phyloP scores from a whole-genome alignment of 2,329 filamentous ascomycete species.

The Cercospora janseana region DNA sequence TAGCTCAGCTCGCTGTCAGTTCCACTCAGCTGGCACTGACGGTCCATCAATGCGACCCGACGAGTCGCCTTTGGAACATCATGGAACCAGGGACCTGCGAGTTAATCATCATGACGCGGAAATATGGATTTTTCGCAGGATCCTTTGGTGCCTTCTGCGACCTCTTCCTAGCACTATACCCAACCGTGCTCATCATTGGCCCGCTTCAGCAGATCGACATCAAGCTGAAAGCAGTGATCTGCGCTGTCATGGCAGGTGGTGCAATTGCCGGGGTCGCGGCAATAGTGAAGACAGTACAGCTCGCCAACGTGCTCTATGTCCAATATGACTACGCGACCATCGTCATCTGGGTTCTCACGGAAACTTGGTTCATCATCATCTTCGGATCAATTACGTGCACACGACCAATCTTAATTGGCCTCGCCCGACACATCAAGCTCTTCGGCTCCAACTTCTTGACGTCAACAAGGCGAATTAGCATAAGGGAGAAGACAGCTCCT shows the following conservation, averaged over 20 bases:
- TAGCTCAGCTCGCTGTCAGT: slow-evolving; percentile 7
- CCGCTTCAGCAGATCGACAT: slow-evolving; percentile 19
- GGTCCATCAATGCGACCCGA: slow-evolving; percentile 15
- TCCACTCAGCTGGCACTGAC: slow-evolving; percentile 11
- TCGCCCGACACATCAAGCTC: slow-evolving; percentile 11
- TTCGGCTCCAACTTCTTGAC: background rate
- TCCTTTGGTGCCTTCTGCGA: slow-evolving; percentile 20
- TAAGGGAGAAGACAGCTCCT: background rate
- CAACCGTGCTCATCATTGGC: slow-evolving; percentile 20
- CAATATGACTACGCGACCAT: slow-evolving; percentile 16
- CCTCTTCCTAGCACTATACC: slow-evolving; percentile 23
- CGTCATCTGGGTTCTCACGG: slow-evolving; percentile 17
- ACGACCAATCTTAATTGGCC: slow-evolving; percentile 17
- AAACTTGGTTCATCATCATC: slow-evolving; percentile 29
- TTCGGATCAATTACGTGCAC: slow-evolving; percentile 24
- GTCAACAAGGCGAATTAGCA: background rate
- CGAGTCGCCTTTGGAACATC: slow-evolving; percentile 15
- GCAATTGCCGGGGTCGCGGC: slow-evolving; percentile 24
- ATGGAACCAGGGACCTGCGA: slow-evolving; percentile 8
- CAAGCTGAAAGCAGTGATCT: slow-evolving; percentile 17
- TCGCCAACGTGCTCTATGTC: slow-evolving; percentile 7
- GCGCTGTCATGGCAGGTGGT: slow-evolving; percentile 21
- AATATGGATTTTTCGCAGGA: slow-evolving; percentile 16
- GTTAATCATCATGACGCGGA: background rate
- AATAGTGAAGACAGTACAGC: slow-evolving; percentile 20